Evolutionary conservation across 371 early-diverging fungal genomes (phyloP), one percentile per base, ranked within the genome.

Genomic region (Apophysomyces elegans): DNA sequence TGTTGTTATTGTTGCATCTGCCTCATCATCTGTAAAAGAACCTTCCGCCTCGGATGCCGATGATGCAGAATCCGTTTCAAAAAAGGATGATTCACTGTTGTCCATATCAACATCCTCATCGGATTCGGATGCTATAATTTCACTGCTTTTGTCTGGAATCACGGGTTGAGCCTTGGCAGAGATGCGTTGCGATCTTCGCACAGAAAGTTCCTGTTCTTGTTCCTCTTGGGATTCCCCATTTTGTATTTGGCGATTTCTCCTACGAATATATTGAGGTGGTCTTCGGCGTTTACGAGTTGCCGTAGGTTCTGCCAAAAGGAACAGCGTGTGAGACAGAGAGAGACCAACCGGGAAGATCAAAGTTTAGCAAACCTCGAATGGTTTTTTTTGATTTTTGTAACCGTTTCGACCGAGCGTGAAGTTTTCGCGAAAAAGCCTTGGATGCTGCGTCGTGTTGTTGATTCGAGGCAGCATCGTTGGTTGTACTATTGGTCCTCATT

Each of bases 101-200:
- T 18, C 21, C 54, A 50, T 50, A 21, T 50, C 54, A 21, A 21
- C 8, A 21, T 21, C 54, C 21, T 50, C 54, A 2, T 21, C 54
- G 41, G 41, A 41, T 50, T 50, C 54, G 9, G 54, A 50, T 21
- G 54, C 54, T 21, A 21, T 21, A 26, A 21, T 50, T 21, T 50
- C 54, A 9, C 9, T 16, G 9, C 21, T n/a, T 9, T 2, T 21
- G 54, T 50, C 21, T 6, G 11, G 8, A 13, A 50, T 26, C 9
- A 21, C 21, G 21, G 9, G 16, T 26, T 50, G 54, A 11, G 7
- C 21, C 21, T 50, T 50, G n/a, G 54, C 54, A 50, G 54, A 50
- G 21, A 50, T 50, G 21, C 54, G 54, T 11, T 50, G 54, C 16
- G 54, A 50, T 50, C 54, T 16, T 50, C 54, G n/a, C 21, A 50